phyloP scores from a whole-genome alignment of 2,329 filamentous ascomycete species.

The Fusarium sp. region DNA sequence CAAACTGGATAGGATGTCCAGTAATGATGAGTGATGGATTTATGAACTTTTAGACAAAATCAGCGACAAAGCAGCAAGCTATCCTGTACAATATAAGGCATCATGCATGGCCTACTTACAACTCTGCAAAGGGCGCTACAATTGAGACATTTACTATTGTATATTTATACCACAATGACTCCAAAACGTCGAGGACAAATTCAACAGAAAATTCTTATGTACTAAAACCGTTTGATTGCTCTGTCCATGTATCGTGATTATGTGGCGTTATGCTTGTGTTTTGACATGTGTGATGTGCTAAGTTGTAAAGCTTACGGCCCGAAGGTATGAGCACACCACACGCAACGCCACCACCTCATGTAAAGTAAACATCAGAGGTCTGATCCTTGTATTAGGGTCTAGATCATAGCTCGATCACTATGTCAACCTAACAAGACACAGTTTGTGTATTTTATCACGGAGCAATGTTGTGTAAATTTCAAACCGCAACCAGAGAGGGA shows the following conservation, averaged over 20 bases:
- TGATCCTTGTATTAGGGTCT: background rate
- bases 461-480: conserved; percentile 16
- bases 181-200: conserved; percentile 3
- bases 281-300: background rate
- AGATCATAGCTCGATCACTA: background rate
- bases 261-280: background rate
- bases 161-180: conserved; percentile 13
- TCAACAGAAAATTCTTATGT: background rate
- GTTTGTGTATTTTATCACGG: background rate
- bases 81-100: conserved; percentile 34
- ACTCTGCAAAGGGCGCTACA: conserved; percentile 24
- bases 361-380: background rate
- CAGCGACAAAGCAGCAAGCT: conserved; percentile 33
- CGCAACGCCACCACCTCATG: background rate
- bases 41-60: conserved; percentile 41
- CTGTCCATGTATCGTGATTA: background rate
- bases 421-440: background rate
- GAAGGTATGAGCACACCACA: background rate
- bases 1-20: conserved; percentile 24
- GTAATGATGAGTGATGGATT: conserved; percentile 42
- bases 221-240: background rate
- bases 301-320: background rate
- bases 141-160: conserved; percentile 12
- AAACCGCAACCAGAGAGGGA: conserved; percentile 9
- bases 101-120: conserved; percentile 18